A percentile compares a stretch with the other conserved stretches of the same genome.
Conservation (phyloP, 768 basidiomycete species). For the Russula vinacea region DNA sequence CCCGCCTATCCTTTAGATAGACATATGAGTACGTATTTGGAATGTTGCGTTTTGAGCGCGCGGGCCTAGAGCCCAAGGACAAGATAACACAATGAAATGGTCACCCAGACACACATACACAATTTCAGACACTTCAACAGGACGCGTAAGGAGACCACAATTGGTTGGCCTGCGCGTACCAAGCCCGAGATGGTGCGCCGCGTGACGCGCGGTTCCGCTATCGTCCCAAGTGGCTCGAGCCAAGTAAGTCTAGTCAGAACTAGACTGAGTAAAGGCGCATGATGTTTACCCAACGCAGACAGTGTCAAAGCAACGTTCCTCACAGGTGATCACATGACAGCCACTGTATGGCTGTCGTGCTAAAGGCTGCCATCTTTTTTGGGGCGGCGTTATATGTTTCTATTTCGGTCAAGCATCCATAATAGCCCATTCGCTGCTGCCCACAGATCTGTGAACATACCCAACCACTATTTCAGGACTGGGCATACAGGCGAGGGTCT, state of each 20-base stretch:
- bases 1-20: slow-evolving; percentile 51
- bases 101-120: too few species aligned
- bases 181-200: too few species aligned
- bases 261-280: slow-evolving; percentile 14
- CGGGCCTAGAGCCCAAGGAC: too few species aligned
- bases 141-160: too few species aligned
- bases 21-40: too few species aligned
- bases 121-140: too few species aligned
- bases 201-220: too few species aligned
- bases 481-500: slow-evolving; percentile 74
- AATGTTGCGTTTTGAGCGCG: too few species aligned
- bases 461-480: slow-evolving; percentile 1
- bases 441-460: slow-evolving; percentile 40
- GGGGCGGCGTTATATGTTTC: slow-evolving; percentile 85
- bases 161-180: too few species aligned
- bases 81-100: too few species aligned
- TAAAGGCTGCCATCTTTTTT: slow-evolving; percentile 79
- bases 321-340: slow-evolving; percentile 98
- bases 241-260: slow-evolving; percentile 68
- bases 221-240: slow-evolving; percentile 37
- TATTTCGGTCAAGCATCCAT: slow-evolving; percentile 94
- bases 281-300: slow-evolving; percentile 90
- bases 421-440: slow-evolving; percentile 92
- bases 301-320: slow-evolving; percentile 97
- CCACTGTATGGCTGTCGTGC: slow-evolving; percentile 69